Evolutionary conservation across 2,329 filamentous ascomycete genomes (phyloP).

Genomic region (Aurifilum marmelostoma): DNA sequence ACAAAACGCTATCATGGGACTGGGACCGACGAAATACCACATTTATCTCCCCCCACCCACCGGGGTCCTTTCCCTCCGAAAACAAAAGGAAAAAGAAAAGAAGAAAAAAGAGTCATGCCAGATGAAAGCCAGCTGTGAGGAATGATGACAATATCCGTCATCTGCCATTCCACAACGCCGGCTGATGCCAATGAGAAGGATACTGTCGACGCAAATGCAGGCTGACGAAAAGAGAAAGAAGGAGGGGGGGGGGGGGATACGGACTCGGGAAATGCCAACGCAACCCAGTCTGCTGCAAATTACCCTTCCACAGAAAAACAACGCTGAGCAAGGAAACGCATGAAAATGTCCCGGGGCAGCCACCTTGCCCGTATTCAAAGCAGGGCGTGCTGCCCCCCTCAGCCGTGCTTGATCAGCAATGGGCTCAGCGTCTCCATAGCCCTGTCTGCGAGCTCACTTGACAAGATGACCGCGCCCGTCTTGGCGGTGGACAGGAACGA

Average conservation of each 20-base stretch:
- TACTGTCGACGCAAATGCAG: neutral
- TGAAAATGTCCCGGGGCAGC: neutral
- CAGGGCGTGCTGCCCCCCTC: neutral
- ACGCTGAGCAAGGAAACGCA: neutral
- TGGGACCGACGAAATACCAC: neutral
- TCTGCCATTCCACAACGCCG: slow-evolving; percentile 20
- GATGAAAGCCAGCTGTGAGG: neutral
- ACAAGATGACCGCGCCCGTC: slow-evolving; percentile 86
- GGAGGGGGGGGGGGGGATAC: neutral
- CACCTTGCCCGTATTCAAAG: neutral
- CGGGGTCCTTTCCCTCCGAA: too few species aligned
- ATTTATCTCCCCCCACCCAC: neutral
- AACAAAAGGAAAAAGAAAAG: too few species aligned
- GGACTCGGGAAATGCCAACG: neutral
- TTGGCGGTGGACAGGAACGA: slow-evolving; percentile 88
- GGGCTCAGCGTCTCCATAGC: slow-evolving; percentile 72
- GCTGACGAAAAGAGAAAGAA: neutral
- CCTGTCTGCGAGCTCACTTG: slow-evolving; percentile 71
- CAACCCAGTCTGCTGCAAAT: neutral
- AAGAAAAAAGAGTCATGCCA: neutral
- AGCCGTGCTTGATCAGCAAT: slow-evolving; percentile 45
- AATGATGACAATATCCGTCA: neutral
- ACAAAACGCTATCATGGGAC: neutral
- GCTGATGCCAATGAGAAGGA: slow-evolving; percentile 11
- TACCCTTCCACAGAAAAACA: neutral